phyloP scores from a whole-genome alignment of 129 eudicot genomes.

The Daucus carota region DH1_v3.0 NC_030383.2:5346501-5347000 shows the following conservation, averaged over 20 bases:
- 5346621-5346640: neutral
- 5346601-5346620: neutral
- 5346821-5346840: conserved; percentile 45
- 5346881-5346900: conserved; percentile 53
- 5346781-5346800: conserved; percentile 39
- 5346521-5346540: neutral
- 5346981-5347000: conserved; percentile 49
- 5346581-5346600: neutral
- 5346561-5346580: neutral
- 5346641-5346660: conserved; percentile 2
- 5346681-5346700: conserved; percentile 68
- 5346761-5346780: conserved; percentile 40
- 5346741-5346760: conserved; percentile 44
- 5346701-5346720: conserved; percentile 41
- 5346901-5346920: conserved; percentile 63
- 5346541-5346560: neutral
- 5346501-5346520: neutral
- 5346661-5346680: conserved; percentile 47
- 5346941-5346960: conserved; percentile 37
- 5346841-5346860: conserved; percentile 68
- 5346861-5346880: conserved; percentile 30
- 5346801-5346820: conserved; percentile 14
- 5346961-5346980: conserved; percentile 48
- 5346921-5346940: conserved; percentile 70
- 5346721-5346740: conserved; percentile 62